Evolutionary conservation across 805 yeast genomes (phyloP), one percentile per base, ranked within the genome.

Genomic region (Hanseniaspora valbyensis): DNA sequence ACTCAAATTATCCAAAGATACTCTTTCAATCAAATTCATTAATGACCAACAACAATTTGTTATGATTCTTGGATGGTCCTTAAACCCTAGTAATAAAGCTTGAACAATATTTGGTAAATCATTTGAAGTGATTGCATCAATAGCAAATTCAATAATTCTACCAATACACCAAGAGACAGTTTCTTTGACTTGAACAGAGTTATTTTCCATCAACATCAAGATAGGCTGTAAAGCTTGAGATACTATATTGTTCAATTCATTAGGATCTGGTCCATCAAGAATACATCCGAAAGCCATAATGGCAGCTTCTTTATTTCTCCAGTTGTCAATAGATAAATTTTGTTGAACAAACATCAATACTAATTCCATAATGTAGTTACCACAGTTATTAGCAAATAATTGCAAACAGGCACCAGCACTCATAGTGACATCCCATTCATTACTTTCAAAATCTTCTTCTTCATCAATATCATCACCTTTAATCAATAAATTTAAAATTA

Each of bases 131-230:
- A 90, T 79, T 4, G 94, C 86, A 48, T 77, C 84, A 54, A 84
- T 75, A 39, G 81, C 86, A 48, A 82, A 69, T 61, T 92, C 97
- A 10, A 96, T 94, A 58, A 92, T 86, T 66, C 96, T 79, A 52
- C 98, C 98, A 54, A 92, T 72, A 69, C 97, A 90, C 98, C 98
- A 92, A 3, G 97, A 94, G 30, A 88, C 96, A 1, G 98, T 89
- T 63, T 92, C 98, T 63, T 86, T 83, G 25, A 92, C 98, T 61
- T 87, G 95, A 56, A 87, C 70, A 32, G 75, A 69, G 26, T 77
- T 75, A 66, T 92, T 97, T 37, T 68, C 70, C 69, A 89, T 86
- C 62, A 90, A 73, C 14, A 65, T 63, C 51, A 89, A 70, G 52
- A 92, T 82, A 19, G 96, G 87, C 30, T 76, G 76, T 55, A 92